A percentile compares a stretch with the other conserved stretches of the same genome.
phyloP scores from a whole-genome alignment of 164 flowering plant species.

The Piper longum region DNA sequence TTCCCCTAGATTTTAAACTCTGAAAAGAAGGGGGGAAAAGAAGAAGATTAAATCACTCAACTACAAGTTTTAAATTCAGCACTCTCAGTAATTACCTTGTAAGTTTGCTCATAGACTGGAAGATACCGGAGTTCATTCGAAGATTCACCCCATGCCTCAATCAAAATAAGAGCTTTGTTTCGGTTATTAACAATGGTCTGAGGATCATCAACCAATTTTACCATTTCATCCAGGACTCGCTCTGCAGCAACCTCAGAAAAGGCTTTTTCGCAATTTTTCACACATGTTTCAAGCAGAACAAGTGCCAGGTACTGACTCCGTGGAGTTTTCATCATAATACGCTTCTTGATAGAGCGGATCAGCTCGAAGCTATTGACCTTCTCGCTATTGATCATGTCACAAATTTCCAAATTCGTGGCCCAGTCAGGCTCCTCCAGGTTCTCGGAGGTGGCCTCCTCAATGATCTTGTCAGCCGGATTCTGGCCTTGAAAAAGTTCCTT shows the following conservation, averaged over 20 bases:
- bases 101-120: constrained; percentile 94
- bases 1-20: constrained; percentile 84
- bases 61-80: neutral
- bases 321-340: constrained; percentile 56
- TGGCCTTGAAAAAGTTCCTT: constrained; percentile 86
- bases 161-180: constrained; percentile 70
- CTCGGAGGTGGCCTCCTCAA: constrained; percentile 89
- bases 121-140: constrained; percentile 67
- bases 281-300: constrained; percentile 63
- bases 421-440: constrained; percentile 83
- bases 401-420: constrained; percentile 74
- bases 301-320: constrained; percentile 66
- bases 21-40: constrained; percentile 10
- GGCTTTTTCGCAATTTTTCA: constrained; percentile 82
- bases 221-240: constrained; percentile 95
- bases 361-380: constrained; percentile 61
- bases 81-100: constrained; percentile 47
- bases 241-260: constrained; percentile 93
- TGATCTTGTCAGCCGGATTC: constrained; percentile 63
- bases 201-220: constrained; percentile 88
- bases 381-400: constrained; percentile 79
- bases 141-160: constrained; percentile 96
- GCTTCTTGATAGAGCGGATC: constrained; percentile 69
- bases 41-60: neutral
- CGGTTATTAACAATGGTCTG: constrained; percentile 81